Base-by-base conservation (phyloP, 768 basidiomycete genomes). In the Tricholoma terreum region DNA sequence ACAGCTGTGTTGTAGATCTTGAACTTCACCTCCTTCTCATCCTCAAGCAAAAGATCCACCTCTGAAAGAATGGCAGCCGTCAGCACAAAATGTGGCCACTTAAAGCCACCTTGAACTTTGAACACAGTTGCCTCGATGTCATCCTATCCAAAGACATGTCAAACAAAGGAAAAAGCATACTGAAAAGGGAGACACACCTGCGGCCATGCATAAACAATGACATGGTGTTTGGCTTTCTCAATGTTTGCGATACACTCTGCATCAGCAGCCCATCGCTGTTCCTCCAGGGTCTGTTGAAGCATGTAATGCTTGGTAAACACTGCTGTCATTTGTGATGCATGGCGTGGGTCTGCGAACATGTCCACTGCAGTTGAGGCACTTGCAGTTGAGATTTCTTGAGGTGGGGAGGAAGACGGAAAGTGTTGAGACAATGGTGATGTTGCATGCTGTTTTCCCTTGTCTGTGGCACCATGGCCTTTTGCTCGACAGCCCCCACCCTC, bases 81-180 rank as follows among this genome's bases (percentile, higher is more conserved):
- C 21, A 53, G 5, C 10, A 53, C 22, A 27, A 53, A 53, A 24
- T 40, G 52, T 8, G 52, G 52, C 17, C 22, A 53, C 38, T 40
- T 24, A 35, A 53, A 53, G 38, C 52, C 52, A 40, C 52, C 52
- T 30, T 53, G 35, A 27, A 48, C 33, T 36, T 55, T 17, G 14
- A 33, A 55, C 30, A 46, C 27, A 22, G 45, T 55, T n/a, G 43
- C 31, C 40, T 43, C 31, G 15, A 21, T 24, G 24, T 40, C 53
- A 40, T 35, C 43, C 38, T 53, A 27, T 27, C 24, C 24, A 27
- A 27, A 27, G 24, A 27, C 24, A 27, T 27, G 24, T 27, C 24
- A 27, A 27, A 27, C 24, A 27, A 27, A 27, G 24, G 24, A 27
- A 27, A 27, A 27, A 27, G 24, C 24, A 27, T 27, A 27, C 24